Conservation (phyloP, 1,139 yeast genomes). For the Casaregolazyma lundiana region DNA sequence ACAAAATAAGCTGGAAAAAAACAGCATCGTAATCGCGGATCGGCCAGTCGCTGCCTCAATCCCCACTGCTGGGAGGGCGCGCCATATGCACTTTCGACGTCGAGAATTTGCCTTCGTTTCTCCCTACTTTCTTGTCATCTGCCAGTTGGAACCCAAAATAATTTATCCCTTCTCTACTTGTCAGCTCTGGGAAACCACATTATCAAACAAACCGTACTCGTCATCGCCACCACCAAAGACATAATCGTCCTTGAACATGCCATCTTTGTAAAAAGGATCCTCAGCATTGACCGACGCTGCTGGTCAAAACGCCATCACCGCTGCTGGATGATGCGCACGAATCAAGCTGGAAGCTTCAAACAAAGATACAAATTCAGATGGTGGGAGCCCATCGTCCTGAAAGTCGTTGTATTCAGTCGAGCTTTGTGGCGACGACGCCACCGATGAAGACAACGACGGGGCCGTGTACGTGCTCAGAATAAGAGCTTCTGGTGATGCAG, state of each 20-base stretch:
- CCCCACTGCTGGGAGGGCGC: slow-evolving; percentile 12
- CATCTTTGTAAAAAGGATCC: slow-evolving; percentile 17
- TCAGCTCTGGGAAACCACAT: slow-evolving; percentile 7
- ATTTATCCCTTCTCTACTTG: neutral
- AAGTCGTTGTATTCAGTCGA: slow-evolving; percentile 11
- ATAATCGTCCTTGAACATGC: slow-evolving; percentile 9
- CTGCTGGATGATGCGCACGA: slow-evolving; percentile 45
- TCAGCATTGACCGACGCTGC: slow-evolving; percentile 39
- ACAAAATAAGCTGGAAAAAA: neutral
- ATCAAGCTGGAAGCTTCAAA: slow-evolving; percentile 13
- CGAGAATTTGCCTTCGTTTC: neutral
- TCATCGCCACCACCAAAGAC: slow-evolving; percentile 5
- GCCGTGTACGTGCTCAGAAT: slow-evolving; percentile 21
- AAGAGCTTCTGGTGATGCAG: slow-evolving; percentile 24
- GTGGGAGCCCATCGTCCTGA: slow-evolving; percentile 4
- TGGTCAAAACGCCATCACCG: slow-evolving; percentile 38
- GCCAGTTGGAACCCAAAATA: neutral
- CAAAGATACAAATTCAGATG: slow-evolving; percentile 10
- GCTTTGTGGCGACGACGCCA: slow-evolving; percentile 24
- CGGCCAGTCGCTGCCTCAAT: slow-evolving; percentile 12
- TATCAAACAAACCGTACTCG: slow-evolving; percentile 9
- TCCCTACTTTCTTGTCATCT: neutral
- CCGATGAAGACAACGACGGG: slow-evolving; percentile 28
- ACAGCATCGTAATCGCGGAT: slow-evolving; percentile 2
- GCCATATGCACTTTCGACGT: slow-evolving; percentile 12